Base-by-base conservation (phyloP, 768 basidiomycete genomes). In the Paxillus rubicundulus region DNA sequence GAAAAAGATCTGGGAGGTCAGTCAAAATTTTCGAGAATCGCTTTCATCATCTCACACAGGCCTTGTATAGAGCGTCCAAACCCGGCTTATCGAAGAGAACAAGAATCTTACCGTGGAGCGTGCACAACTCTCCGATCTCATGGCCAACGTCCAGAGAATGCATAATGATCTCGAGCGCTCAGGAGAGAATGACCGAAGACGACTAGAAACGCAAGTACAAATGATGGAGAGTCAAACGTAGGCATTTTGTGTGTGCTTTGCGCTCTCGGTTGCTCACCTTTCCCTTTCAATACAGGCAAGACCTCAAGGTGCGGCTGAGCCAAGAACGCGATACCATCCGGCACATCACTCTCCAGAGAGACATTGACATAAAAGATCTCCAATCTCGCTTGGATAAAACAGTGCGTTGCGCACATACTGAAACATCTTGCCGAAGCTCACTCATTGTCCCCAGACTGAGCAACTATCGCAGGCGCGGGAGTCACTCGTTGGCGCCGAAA, bases 1-100 rank as follows among this genome's bases (percentile, higher is more conserved):
- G 78, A 95, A 92, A 75, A 87, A 84, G 63, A 89, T 95, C 33
- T 92, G 89, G 87, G 90, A 92, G 85, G 92, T 90, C 47, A 30
- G 79, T 63, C 32, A n/a, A 34, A 33, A 2, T 54, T 20, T 5
- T 5, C 18, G n/a, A 4, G 13, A 18, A 8, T 8, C 8, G 33
- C 4, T 4, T 9, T 16, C 52, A n/a, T 24, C 47, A 7, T 37
- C n/a, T 62, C 42, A 63, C 10, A 6, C 47, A 42, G 40, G 46
- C n/a, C 27, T 53, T 45, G 36, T 5, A 43, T 56, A 93, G 92
- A 82, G 81, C 56, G 80, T 89, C 30, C 92, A 97, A 77, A 62
- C 62, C 41, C 86, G 95, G 24, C 77, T 98, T 13, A 80, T 87
- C 3, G 86, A 92, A 44, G 93, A 98, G 69, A 94, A 97, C 71